phyloP scores from a whole-genome alignment of 371 early-diverging fungal species.

The Vavraia culicis region DNA sequence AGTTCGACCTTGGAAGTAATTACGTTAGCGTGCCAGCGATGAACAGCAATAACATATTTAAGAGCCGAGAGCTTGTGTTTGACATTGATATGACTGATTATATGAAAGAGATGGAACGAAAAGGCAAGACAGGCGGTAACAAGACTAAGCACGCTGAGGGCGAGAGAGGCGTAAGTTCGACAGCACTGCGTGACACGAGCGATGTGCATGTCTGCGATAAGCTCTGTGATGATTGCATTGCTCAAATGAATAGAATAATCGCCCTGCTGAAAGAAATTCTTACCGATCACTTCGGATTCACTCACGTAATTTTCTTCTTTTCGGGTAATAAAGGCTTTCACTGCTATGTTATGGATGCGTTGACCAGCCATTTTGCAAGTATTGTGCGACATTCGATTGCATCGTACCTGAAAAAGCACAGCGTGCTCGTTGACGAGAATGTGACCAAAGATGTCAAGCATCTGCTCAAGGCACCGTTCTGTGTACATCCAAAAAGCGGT shows the following conservation, averaged over 20 bases:
- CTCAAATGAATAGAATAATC: constrained; percentile 68
- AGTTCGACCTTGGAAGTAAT: constrained; percentile 89
- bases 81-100: constrained; percentile 99
- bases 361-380: constrained; percentile 54
- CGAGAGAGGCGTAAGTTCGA: too few species aligned
- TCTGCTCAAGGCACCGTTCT: constrained; percentile 90
- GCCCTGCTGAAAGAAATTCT: constrained; percentile 52
- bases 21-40: constrained; percentile 52
- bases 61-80: constrained; percentile 80
- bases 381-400: constrained; percentile 62
- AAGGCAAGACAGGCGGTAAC: too few species aligned
- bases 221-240: constrained; percentile 72
- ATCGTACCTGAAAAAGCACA: constrained; percentile 45
- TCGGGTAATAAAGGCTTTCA: constrained; percentile 92
- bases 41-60: constrained; percentile 52
- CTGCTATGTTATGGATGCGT: constrained; percentile 84
- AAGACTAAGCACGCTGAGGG: too few species aligned
- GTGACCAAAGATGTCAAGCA: constrained; percentile 73
- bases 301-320: constrained; percentile 75
- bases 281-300: constrained; percentile 76
- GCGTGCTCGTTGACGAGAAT: constrained; percentile 55
- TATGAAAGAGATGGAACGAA: constrained; percentile 54
- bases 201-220: constrained; percentile 48
- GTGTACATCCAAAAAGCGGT: constrained; percentile 60
- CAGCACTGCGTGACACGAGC: too few species aligned